Evolutionary conservation across 2,329 filamentous ascomycete species (phyloP), one percentile per base, ranked within the genome.

Genomic region (Fusarium tricinctum): DNA sequence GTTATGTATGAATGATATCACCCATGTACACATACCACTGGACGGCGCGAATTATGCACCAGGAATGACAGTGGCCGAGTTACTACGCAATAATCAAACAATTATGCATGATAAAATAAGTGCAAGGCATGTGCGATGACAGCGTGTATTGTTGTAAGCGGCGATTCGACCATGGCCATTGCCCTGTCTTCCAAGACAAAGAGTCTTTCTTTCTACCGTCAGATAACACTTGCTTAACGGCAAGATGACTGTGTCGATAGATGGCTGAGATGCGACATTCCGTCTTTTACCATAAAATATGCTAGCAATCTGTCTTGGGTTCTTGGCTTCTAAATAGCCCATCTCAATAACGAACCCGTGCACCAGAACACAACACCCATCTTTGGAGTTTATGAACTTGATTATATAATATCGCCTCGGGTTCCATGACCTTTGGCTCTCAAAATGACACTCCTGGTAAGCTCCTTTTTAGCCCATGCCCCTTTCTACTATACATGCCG

Each of bases 401-500:
- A 50, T 49, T 39, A 44, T 22, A 19, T 49, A 38, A 45, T 42
- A 38, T 13, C 39, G 35, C 32, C 13, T 45, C 20, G 6, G 44
- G 20, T 60, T 45, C 9, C 46, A 6, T 50, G 33, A 13, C 48
- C 32, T 43, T 17, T 26, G 19, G 15, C 28, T 48, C 46, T 39
- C 15, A 38, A 35, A 38, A 50, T 32, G 14, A 28, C 33, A 51
- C 33, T 19, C 50, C 39, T 17, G 30, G 20, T 38, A 32, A 60
- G 61, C 51, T 60, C 59, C 45, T 44, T 63, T 63, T 69, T 53
- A 26, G 32, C 32, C 26, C 61, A 35, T 43, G 19, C 54, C 58
- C 52, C 47, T 47, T 60, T 45, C 32, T 68, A 65, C 53, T 66
- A 9, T 69, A 59, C 59, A 64, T 28, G 28, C n/a, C 17, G 19